Conservation (phyloP, 2,329 filamentous ascomycete genomes). For the Phaeoacremonium minimum region DNA sequence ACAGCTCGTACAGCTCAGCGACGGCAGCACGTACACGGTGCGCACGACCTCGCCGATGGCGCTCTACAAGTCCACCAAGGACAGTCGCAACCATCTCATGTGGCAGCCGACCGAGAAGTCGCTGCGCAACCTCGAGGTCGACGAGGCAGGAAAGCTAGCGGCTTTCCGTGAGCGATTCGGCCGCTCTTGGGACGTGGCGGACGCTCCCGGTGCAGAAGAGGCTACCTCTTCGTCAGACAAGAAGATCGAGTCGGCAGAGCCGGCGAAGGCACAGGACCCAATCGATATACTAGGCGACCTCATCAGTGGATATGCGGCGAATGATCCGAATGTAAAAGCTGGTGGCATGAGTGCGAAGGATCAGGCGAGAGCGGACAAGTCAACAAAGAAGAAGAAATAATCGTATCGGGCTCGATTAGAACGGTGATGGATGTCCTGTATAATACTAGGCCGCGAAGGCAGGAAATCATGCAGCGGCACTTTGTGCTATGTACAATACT, state of each 20-base stretch:
- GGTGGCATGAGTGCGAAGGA: conserved; percentile 34
- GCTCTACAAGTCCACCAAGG: conserved; percentile 62
- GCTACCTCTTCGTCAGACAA: conserved; percentile 15
- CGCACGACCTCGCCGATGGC: conserved; percentile 70
- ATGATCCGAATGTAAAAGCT: conserved; percentile 30
- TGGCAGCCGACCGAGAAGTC: conserved; percentile 87
- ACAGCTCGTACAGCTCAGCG: conserved; percentile 88
- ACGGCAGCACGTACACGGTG: conserved; percentile 79
- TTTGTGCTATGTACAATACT: conserved; percentile 2
- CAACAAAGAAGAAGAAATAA: conserved; percentile 43
- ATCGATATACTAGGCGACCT: conserved; percentile 42
- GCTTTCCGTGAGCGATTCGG: conserved; percentile 86
- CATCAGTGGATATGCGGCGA: conserved; percentile 43
- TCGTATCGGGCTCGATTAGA: neutral
- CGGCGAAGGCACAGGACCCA: conserved; percentile 16
- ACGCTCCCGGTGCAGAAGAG: conserved; percentile 24
- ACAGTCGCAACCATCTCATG: conserved; percentile 81
- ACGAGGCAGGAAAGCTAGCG: conserved; percentile 86
- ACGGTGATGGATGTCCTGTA: too few relatives aligned
- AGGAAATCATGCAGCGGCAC: too few relatives aligned
- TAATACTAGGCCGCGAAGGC: too few relatives aligned
- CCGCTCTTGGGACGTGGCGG: conserved; percentile 68
- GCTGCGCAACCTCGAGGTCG: conserved; percentile 83
- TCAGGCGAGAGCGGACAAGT: conserved; percentile 23
- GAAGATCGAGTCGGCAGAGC: conserved; percentile 17